Evolutionary conservation across 148 eudicot genomes (phyloP).

Genomic region (Rhododendron simsii): DNA sequence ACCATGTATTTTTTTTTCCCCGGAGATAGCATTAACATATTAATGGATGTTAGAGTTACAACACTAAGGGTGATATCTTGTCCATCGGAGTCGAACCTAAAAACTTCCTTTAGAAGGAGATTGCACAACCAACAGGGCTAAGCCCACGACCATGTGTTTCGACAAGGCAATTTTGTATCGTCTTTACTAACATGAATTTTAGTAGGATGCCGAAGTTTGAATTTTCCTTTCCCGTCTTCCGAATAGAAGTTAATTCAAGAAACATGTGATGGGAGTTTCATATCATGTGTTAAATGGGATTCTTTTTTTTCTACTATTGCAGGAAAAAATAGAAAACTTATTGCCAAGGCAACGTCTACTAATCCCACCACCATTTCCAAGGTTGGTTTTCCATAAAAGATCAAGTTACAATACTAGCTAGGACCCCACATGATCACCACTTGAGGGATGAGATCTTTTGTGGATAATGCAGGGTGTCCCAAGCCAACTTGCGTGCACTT

Average conservation of each 20-base stretch:
- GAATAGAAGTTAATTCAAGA: neutral
- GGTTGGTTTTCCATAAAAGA: neutral
- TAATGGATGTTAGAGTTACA: neutral
- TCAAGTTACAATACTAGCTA: neutral
- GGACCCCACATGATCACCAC: neutral
- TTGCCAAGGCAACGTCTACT: neutral
- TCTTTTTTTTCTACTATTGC: neutral
- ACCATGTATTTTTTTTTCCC: neutral
- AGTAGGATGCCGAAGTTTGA: neutral
- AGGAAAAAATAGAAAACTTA: neutral
- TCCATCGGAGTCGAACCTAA: neutral
- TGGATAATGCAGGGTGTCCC: no score
- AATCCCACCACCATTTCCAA: neutral
- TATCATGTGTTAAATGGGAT: neutral
- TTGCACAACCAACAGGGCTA: neutral
- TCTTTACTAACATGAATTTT: neutral
- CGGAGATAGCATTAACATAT: neutral
- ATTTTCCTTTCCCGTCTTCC: neutral
- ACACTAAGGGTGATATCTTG: neutral
- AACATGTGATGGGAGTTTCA: neutral
- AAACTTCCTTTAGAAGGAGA: neutral
- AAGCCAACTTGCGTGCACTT: no score
- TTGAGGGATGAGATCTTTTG: neutral
- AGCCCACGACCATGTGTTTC: neutral
- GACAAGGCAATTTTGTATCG: constrained; percentile 6